These are phyloP conservation scores for Thozetella sp. DNA, from an alignment of 495 filamentous ascomycete genomes.

Conservation along the genomic window DNA sequence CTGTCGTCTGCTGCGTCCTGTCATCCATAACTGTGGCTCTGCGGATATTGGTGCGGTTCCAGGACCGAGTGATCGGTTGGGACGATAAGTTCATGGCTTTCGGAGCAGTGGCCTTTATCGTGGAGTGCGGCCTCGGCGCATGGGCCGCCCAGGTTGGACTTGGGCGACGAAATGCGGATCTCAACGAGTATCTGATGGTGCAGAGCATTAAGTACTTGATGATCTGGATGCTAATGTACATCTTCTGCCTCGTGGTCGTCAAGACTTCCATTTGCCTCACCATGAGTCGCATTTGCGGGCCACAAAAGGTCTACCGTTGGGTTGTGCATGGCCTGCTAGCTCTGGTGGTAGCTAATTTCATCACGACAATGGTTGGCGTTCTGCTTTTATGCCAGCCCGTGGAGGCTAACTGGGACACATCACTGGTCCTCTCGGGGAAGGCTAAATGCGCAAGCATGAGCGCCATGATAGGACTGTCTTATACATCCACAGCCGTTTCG, in stretches of 20 bases:
- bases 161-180: background rate
- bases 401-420: slow-evolving; percentile 12
- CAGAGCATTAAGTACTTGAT: slow-evolving; percentile 10
- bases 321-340: slow-evolving; percentile 7
- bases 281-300: slow-evolving; percentile 11
- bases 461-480: slow-evolving; percentile 2
- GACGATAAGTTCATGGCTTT: slow-evolving; percentile 16
- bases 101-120: slow-evolving; percentile 14
- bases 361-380: slow-evolving; percentile 6
- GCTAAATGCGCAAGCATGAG: background rate
- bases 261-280: slow-evolving; percentile 20
- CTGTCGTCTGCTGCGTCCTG: slow-evolving; percentile 4
- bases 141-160: slow-evolving; percentile 3
- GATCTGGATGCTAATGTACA: slow-evolving; percentile 16
- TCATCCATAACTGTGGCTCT: slow-evolving; percentile 9
- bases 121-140: slow-evolving; percentile 1
- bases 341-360: slow-evolving; percentile 3
- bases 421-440: background rate
- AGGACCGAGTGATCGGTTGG: slow-evolving; percentile 15
- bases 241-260: slow-evolving; percentile 10
- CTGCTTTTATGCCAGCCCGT: slow-evolving; percentile 8
- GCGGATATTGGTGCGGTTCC: slow-evolving; percentile 10
- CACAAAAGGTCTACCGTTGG: slow-evolving; percentile 10
- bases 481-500: slow-evolving; percentile 7
- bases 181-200: background rate